phyloP scores from a whole-genome alignment of 108 stramenopile genomes.

The Skeletonema marinoi region DNA sequence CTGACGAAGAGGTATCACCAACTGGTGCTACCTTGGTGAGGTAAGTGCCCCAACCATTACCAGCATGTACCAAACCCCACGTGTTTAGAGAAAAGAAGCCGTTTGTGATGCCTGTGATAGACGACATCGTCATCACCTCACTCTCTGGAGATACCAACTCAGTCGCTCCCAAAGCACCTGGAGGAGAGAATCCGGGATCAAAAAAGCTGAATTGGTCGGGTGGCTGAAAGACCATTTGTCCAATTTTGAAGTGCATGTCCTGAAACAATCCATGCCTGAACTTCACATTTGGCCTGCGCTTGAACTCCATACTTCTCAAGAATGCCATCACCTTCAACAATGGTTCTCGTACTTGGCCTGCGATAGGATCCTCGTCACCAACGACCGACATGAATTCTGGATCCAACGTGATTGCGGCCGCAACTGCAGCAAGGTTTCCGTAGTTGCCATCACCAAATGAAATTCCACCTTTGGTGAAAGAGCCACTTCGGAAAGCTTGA shows the following conservation, averaged over 20 bases:
- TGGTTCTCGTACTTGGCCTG: slow-evolving; percentile 43
- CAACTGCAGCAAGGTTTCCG: slow-evolving; percentile 58
- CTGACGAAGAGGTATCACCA: slow-evolving; percentile 20
- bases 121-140: slow-evolving; percentile 35
- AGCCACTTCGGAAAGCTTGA: slow-evolving; percentile 29
- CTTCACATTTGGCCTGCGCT: slow-evolving; percentile 3
- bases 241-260: slow-evolving; percentile 39
- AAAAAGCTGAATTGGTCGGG: slow-evolving; percentile 60
- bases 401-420: slow-evolving; percentile 61
- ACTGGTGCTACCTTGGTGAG: background rate
- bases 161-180: slow-evolving; percentile 23
- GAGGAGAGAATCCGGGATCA: slow-evolving; percentile 40
- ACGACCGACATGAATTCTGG: slow-evolving; percentile 42
- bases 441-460: slow-evolving; percentile 49
- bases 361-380: slow-evolving; percentile 52
- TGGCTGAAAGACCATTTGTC: slow-evolving; percentile 49
- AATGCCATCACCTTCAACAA: slow-evolving; percentile 43
- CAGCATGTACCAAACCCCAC: slow-evolving; percentile 6
- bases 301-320: slow-evolving; percentile 37
- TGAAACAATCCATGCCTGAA: slow-evolving; percentile 14
- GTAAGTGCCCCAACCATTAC: slow-evolving; percentile 18
- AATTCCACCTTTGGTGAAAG: slow-evolving; percentile 12
- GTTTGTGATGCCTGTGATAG: slow-evolving; percentile 13
- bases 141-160: slow-evolving; percentile 53
- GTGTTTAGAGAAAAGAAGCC: slow-evolving; percentile 31